A percentile compares a stretch with the other conserved stretches of the same genome.
phyloP scores from a whole-genome alignment of 164 flowering plant genomes.

The Vitis labrusca region DNA sequence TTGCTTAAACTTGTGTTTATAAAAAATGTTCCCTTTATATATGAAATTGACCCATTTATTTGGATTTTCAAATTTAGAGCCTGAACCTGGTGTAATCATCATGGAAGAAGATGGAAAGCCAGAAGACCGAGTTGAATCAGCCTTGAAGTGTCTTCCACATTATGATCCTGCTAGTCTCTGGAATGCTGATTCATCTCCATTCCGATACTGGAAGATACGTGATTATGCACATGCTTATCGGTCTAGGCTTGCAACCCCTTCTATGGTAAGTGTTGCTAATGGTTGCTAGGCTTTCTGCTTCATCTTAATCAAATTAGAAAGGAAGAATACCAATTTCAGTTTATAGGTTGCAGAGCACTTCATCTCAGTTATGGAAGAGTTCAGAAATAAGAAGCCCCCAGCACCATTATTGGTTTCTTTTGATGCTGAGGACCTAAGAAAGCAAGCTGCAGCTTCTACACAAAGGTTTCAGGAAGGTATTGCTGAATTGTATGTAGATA shows the following conservation, averaged over 20 bases:
- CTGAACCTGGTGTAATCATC: conserved; percentile 50
- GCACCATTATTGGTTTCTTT: conserved; percentile 67
- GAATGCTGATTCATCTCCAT: conserved; percentile 35
- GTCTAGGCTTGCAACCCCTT: conserved; percentile 61
- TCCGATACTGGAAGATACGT: conserved; percentile 88
- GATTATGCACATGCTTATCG: conserved; percentile 93
- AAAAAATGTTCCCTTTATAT: not conserved
- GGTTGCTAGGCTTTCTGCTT: not conserved
- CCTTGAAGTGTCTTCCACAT: conserved; percentile 75
- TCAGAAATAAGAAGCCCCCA: conserved; percentile 54
- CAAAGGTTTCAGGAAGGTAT: conserved; percentile 88
- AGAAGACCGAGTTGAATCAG: conserved; percentile 58
- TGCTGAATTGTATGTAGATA: not conserved
- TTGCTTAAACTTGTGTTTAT: not conserved
- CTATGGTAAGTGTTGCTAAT: conserved; percentile 42
- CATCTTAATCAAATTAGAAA: conserved; percentile 7
- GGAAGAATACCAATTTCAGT: conserved; percentile 13
- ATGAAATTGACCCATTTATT: not conserved
- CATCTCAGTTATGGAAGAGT: conserved; percentile 67
- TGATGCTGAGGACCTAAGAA: conserved; percentile 69
- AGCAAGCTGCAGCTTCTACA: conserved; percentile 93
- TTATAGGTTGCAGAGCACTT: conserved; percentile 80
- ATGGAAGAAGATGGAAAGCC: conserved; percentile 67
- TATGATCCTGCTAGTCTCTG: conserved; percentile 55
- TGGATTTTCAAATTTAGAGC: conserved; percentile 34